phyloP scores from a whole-genome alignment of 2,329 filamentous ascomycete genomes.

The Lasiodiplodia gonubiensis region DNA sequence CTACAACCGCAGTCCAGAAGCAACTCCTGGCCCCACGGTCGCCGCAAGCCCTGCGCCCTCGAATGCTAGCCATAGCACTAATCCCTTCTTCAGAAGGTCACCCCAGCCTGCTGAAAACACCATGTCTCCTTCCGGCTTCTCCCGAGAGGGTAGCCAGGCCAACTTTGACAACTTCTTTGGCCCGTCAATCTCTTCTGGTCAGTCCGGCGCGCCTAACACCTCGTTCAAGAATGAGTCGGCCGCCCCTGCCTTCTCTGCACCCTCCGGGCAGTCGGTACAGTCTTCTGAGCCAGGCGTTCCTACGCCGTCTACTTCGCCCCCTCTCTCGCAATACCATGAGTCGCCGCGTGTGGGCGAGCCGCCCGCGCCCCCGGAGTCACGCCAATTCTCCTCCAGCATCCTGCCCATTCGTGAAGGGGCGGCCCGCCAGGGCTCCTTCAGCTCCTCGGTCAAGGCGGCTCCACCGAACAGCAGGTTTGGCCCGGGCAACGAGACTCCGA shows the following conservation, averaged over 20 bases:
- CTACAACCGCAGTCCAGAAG: constrained; percentile 39
- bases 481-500: constrained; percentile 56
- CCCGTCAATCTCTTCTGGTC: constrained; percentile 61
- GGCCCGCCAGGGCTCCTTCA: constrained; percentile 68
- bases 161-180: constrained; percentile 87
- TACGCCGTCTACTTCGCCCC: constrained; percentile 68
- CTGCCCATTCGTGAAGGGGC: constrained; percentile 69
- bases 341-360: constrained; percentile 63
- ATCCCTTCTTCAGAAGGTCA: constrained; percentile 85
- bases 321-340: constrained; percentile 59
- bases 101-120: constrained; percentile 58
- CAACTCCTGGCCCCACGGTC: constrained; percentile 46
- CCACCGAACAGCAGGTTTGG: constrained; percentile 69
- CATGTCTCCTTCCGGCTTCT: constrained; percentile 57
- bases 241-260: constrained; percentile 45
- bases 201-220: constrained; percentile 55
- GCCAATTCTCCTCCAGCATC: constrained; percentile 78
- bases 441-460: constrained; percentile 78
- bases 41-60: constrained; percentile 69
- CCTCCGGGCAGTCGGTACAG: constrained; percentile 51
- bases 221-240: constrained; percentile 65
- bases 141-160: constrained; percentile 43
- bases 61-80: constrained; percentile 74
- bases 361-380: constrained; percentile 71
- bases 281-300: constrained; percentile 58